Evolutionary conservation across 2,329 filamentous ascomycete species (phyloP), one percentile per base, ranked within the genome.

Genomic region (Fusarium zealandicum): DNA sequence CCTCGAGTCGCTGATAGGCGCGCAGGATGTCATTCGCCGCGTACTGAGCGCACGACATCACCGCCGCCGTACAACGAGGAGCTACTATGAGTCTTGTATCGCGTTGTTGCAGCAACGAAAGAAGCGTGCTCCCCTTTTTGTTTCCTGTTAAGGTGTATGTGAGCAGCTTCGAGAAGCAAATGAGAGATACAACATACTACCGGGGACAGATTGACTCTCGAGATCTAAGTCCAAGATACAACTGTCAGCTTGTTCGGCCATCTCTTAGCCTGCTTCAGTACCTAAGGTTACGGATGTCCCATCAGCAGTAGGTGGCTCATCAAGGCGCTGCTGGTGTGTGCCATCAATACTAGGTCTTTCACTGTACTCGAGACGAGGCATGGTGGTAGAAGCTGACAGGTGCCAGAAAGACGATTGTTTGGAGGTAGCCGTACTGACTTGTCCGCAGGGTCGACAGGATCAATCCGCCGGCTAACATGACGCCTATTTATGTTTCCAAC

Each of bases 401-500:
- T 30, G 13, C 6, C 11, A 25, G 22, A 27, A 0, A 14, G 12
- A 18, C 8, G 28, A 12, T 35, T 18, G 28, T 30, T 42, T 25
- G 13, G 5, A 16, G 5, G 6, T 4, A 13, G 11, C 12, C 4
- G 37, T 36, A 37, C 35, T 51, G 6, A 43, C 20, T 35, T 35
- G 11, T 17, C 28, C n/a, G 17, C 14, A 46, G 31, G 8, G 16
- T 43, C 37, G 2, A 13, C 25, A 11, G 20, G 27, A 30, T 40
- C 38, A 25, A 18, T 37, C 17, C 1, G 22, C 12, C 13, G 25
- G 27, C 8, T 3, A 8, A 10, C 13, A 45, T 22, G 31, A 11
- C 6, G 14, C 10, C 35, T 57, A 56, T 61, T 60, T 60, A 61
- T 60, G 12, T 31, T 52, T 12, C 20, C 30, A 4, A 22, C n/a